Conservation (phyloP, 768 basidiomycete genomes). For the Boletus barrowsii region DNA sequence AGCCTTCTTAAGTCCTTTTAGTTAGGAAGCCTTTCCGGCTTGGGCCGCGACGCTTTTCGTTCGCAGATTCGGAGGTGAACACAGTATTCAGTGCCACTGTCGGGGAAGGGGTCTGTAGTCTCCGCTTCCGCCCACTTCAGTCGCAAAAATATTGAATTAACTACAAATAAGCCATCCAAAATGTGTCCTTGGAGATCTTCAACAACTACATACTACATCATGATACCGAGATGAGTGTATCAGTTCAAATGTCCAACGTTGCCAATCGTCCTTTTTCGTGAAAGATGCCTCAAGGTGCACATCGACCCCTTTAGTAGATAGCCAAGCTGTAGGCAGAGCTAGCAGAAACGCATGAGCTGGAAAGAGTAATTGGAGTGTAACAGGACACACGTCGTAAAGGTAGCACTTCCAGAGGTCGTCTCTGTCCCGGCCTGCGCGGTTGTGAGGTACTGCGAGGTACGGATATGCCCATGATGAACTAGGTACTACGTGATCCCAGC, state of each 20-base stretch:
- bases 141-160: too few species aligned
- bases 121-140: too few species aligned
- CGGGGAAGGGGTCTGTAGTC: too few species aligned
- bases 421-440: slow-evolving; percentile 64
- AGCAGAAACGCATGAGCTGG: neutral
- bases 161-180: too few species aligned
- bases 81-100: too few species aligned
- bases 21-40: too few species aligned
- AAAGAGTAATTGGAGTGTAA: neutral
- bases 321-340: slow-evolving; percentile 43
- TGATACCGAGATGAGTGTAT: neutral
- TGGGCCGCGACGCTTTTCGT: too few species aligned
- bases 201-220: too few species aligned
- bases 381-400: slow-evolving; percentile 48
- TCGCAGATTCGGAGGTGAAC: too few species aligned
- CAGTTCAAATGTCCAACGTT: neutral
- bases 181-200: too few species aligned
- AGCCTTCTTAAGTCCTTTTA: too few species aligned
- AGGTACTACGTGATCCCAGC: slow-evolving; percentile 41
- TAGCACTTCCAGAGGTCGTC: slow-evolving; percentile 57
- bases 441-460: slow-evolving; percentile 52
- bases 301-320: neutral
- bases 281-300: neutral
- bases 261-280: neutral
- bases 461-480: slow-evolving; percentile 44